phyloP scores from a whole-genome alignment of 495 filamentous ascomycete genomes.

The Xylaria sp. region DNA sequence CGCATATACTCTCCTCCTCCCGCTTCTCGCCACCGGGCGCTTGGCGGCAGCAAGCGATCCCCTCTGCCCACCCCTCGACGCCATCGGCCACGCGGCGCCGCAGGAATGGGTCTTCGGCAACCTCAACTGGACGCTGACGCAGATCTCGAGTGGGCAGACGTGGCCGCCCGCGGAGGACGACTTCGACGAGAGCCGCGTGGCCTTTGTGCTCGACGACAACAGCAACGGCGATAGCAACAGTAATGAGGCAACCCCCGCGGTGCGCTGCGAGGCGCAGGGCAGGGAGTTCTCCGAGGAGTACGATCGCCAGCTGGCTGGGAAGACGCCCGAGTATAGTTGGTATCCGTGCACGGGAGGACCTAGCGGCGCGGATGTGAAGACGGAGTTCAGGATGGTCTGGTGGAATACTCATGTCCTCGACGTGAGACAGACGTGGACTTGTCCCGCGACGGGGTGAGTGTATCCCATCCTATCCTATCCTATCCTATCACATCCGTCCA shows the following conservation, averaged over 20 bases:
- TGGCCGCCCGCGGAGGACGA: slow-evolving; percentile 14
- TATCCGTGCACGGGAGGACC: not conserved
- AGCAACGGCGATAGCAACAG: no score
- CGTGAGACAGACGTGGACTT: slow-evolving; percentile 15
- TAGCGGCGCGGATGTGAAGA: slow-evolving; percentile 11
- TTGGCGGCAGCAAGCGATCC: not conserved
- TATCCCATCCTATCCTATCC: no score
- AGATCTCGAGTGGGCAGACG: not conserved
- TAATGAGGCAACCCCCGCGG: no score
- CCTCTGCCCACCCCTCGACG: slow-evolving; percentile 9
- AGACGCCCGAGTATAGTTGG: slow-evolving; percentile 14
- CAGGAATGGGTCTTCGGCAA: slow-evolving; percentile 10
- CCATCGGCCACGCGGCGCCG: slow-evolving; percentile 10
- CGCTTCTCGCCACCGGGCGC: not conserved
- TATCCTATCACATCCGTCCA: no score
- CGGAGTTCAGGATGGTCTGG: slow-evolving; percentile 21
- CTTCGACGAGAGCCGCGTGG: slow-evolving; percentile 18
- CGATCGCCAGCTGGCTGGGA: slow-evolving; percentile 3
- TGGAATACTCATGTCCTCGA: slow-evolving; percentile 18
- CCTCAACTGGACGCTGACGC: slow-evolving; percentile 16
- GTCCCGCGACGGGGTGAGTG: slow-evolving; percentile 18
- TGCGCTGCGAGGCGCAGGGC: not conserved
- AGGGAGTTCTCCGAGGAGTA: slow-evolving; percentile 24
- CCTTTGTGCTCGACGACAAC: not conserved
- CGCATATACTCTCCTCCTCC: not conserved